A percentile compares a stretch with the other conserved stretches of the same genome.
Evolutionary conservation across 2,329 filamentous ascomycete genomes (phyloP).

Genomic region (Myriosclerotinia curreyana): DNA sequence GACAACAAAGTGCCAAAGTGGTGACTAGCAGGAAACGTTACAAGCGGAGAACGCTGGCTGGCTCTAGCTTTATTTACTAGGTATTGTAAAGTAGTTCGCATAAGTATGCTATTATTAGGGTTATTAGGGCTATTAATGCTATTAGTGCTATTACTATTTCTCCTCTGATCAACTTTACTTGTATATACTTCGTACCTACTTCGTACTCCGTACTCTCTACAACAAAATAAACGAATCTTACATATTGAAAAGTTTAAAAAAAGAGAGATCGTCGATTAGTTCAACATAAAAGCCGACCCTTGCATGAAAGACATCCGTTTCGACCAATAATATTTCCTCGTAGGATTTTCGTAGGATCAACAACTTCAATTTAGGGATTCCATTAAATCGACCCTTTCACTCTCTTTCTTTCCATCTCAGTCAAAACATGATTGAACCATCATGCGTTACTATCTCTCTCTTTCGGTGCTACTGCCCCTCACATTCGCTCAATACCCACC

Average conservation of each 20-base stretch:
- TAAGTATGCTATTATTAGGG: too few relatives aligned
- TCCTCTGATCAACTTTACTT: too few relatives aligned
- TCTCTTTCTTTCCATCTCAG: conserved; percentile 22
- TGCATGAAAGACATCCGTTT: conserved; percentile 15
- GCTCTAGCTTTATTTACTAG: neutral
- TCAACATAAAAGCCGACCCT: too few relatives aligned
- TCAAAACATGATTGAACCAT: conserved; percentile 35
- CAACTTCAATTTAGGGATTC: conserved; percentile 3
- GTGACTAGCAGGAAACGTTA: neutral
- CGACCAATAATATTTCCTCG: conserved; percentile 4
- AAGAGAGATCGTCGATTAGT: neutral
- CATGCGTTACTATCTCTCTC: conserved; percentile 33
- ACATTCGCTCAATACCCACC: conserved; percentile 42
- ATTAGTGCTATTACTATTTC: neutral
- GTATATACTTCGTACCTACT: too few relatives aligned
- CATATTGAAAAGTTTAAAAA: neutral
- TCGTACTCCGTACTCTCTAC: too few relatives aligned
- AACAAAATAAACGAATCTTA: too few relatives aligned
- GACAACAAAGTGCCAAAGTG: too few relatives aligned
- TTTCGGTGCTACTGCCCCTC: conserved; percentile 28
- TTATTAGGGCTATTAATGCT: too few relatives aligned
- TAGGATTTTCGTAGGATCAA: conserved; percentile 15
- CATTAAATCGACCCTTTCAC: neutral
- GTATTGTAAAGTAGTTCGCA: neutral
- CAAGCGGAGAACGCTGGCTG: conserved; percentile 2